Evolutionary conservation across 1,284 basidiomycete genomes (phyloP).

Genomic region (Papiliotrema flavescens): DNA sequence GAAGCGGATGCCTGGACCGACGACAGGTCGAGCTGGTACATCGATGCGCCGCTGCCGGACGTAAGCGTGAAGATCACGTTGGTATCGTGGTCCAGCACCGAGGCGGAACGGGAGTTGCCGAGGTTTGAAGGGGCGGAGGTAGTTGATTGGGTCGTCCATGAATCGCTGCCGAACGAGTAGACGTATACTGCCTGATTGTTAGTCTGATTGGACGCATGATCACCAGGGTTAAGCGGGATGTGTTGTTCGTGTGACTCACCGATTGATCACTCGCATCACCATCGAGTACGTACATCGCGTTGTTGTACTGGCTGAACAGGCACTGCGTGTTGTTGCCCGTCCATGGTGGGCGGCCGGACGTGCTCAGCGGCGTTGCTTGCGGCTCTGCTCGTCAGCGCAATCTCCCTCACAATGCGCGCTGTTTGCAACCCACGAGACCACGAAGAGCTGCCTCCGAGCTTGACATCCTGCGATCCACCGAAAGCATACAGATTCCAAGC

Average conservation of each 20-base stretch:
- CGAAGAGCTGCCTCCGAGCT: constrained; percentile 34
- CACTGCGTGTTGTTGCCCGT: constrained; percentile 47
- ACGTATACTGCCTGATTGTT: constrained; percentile 44
- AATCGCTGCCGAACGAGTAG: constrained; percentile 42
- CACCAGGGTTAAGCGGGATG: not conserved
- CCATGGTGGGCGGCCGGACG: constrained; percentile 44
- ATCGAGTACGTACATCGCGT: constrained; percentile 70
- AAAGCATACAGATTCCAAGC: constrained; percentile 47
- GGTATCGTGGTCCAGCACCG: constrained; percentile 84
- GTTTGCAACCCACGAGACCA: constrained; percentile 42
- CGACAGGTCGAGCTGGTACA: constrained; percentile 65
- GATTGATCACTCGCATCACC: constrained; percentile 65
- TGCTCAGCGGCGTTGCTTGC: constrained; percentile 26
- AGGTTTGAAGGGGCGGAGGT: constrained; percentile 33
- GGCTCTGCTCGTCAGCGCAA: constrained; percentile 26
- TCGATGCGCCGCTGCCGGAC: constrained; percentile 18
- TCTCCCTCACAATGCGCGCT: no score
- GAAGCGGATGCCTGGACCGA: constrained; percentile 58
- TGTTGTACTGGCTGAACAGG: constrained; percentile 46
- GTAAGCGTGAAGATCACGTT: constrained; percentile 63
- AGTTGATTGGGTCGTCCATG: constrained; percentile 48
- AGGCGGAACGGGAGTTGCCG: constrained; percentile 40
- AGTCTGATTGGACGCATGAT: not conserved
- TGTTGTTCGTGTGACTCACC: constrained; percentile 25
- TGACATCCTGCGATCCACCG: constrained; percentile 46